phyloP scores from a whole-genome alignment of 2,329 filamentous ascomycete genomes.

The Cladophialophora immunda region DNA sequence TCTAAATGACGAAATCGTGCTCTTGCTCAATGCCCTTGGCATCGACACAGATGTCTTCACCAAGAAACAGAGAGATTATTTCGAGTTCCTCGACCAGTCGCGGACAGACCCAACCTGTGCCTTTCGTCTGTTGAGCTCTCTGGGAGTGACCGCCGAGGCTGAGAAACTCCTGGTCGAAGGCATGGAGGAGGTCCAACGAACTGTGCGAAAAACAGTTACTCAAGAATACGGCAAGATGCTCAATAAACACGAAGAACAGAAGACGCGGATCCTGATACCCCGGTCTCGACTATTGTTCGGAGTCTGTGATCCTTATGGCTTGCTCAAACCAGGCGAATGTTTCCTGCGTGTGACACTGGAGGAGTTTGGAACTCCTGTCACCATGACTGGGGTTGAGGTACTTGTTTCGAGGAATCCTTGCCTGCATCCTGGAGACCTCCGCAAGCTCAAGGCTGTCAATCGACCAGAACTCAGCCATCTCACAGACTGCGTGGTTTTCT shows the following conservation, averaged over 20 bases:
- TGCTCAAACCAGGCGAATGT: conserved; percentile 18
- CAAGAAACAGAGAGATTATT: conserved; percentile 10
- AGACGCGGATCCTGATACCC: conserved; percentile 8
- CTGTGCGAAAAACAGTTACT: neutral
- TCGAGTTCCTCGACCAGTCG: conserved; percentile 9
- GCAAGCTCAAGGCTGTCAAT: conserved; percentile 14
- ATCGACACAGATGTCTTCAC: conserved; percentile 8
- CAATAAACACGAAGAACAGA: conserved; percentile 14
- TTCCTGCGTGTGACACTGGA: conserved; percentile 13
- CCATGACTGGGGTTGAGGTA: conserved; percentile 2
- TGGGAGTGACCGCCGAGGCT: conserved; percentile 6
- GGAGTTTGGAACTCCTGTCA: conserved; percentile 1
- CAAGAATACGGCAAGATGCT: conserved; percentile 16
- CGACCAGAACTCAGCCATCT: conserved; percentile 10
- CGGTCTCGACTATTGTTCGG: conserved; percentile 13
- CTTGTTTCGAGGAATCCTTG: conserved; percentile 16
- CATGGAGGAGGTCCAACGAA: conserved; percentile 2
- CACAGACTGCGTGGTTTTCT: conserved; percentile 15
- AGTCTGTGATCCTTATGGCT: conserved; percentile 15
- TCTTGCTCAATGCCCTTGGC: conserved; percentile 6
- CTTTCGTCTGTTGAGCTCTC: conserved; percentile 15
- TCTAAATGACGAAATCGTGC: conserved; percentile 14
- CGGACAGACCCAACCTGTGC: neutral
- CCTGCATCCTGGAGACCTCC: conserved; percentile 17
- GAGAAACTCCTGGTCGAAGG: conserved; percentile 7